Evolutionary conservation across 2,329 filamentous ascomycete species (phyloP).

Genomic region (Neonectria magnoliae): DNA sequence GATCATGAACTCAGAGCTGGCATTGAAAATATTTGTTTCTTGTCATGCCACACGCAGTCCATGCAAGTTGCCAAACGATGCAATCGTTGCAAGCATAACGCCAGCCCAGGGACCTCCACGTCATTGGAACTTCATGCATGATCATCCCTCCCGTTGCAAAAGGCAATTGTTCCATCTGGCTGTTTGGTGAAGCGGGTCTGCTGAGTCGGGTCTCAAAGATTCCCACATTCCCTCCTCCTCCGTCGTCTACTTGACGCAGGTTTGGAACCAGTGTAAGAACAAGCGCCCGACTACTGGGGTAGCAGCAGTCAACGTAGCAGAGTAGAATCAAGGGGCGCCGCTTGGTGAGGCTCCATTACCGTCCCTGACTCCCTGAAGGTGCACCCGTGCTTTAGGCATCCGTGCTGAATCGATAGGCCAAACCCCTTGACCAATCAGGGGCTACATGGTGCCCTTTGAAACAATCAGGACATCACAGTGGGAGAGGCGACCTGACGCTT

Average conservation of each 20-base stretch:
- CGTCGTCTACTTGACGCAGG: constrained; percentile 24
- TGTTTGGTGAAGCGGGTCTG: background rate
- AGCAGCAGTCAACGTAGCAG: background rate
- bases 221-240: background rate
- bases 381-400: constrained; percentile 21
- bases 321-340: constrained; percentile 4
- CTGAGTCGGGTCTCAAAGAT: background rate
- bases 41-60: constrained; percentile 7
- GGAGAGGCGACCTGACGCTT: constrained; percentile 8
- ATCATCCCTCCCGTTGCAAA: background rate
- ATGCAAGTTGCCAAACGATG: constrained; percentile 7
- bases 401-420: constrained; percentile 16
- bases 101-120: background rate
- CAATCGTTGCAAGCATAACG: background rate
- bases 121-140: background rate
- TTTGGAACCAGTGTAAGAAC: constrained; percentile 22
- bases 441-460: constrained; percentile 14
- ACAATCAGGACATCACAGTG: constrained; percentile 11
- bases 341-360: constrained; percentile 17
- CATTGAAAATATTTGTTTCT: constrained; percentile 1
- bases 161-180: background rate
- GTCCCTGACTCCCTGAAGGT: constrained; percentile 10
- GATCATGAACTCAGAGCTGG: background rate
- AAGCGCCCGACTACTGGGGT: constrained; percentile 11
- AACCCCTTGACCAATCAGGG: constrained; percentile 20